These are phyloP conservation scores for Posidonia oceanica DNA, from an alignment of 116 monocot species.

Conservation along the genomic window DNA sequence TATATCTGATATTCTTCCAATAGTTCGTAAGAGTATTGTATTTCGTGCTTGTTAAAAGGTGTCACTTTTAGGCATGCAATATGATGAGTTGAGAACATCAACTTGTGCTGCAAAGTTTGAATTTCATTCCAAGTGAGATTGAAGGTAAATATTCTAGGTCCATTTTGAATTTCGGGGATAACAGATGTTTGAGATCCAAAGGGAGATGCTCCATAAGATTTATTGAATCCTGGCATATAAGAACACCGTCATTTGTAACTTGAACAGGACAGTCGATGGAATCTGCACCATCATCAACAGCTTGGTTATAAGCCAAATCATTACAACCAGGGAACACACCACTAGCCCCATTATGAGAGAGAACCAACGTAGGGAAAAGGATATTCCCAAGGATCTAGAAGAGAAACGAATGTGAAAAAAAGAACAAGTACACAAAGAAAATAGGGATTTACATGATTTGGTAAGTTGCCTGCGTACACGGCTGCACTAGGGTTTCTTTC, in stretches of 20 bases:
- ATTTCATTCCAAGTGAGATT: slow-evolving; percentile 81
- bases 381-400: too few species aligned
- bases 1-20: too few species aligned
- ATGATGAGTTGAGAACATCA: not conserved
- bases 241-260: slow-evolving; percentile 63
- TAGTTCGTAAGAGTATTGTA: too few species aligned
- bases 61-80: not conserved
- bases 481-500: too few species aligned
- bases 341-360: slow-evolving; percentile 81
- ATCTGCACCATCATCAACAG: slow-evolving; percentile 68
- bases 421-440: too few species aligned
- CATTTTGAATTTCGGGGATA: slow-evolving; percentile 40
- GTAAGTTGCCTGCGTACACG: too few species aligned
- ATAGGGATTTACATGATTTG: too few species aligned
- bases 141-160: slow-evolving; percentile 58
- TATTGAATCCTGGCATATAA: slow-evolving; percentile 67
- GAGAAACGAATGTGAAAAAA: too few species aligned
- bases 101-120: slow-evolving; percentile 64
- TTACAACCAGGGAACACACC: slow-evolving; percentile 74
- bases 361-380: too few species aligned
- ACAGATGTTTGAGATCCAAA: slow-evolving; percentile 12
- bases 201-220: slow-evolving; percentile 45
- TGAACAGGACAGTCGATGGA: slow-evolving; percentile 83
- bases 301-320: slow-evolving; percentile 73
- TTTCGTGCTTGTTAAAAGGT: too few species aligned